Conservation (phyloP, 176 grass and related monocot genomes). For the Secale cereale region DNA sequence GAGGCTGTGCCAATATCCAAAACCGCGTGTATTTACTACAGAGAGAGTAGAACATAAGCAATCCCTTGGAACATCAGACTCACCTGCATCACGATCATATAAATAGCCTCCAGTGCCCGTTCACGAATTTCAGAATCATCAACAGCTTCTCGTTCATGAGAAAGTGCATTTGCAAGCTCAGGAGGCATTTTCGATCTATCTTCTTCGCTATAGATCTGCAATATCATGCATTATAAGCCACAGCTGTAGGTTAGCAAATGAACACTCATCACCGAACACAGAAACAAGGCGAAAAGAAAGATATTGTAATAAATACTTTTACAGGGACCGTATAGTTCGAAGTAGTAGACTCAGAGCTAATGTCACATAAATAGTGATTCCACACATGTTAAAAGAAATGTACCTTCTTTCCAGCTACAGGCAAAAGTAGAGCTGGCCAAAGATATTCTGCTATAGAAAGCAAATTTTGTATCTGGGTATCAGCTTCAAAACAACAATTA, state of each 20-base stretch:
- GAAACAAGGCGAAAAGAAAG: neutral
- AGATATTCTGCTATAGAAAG: constrained; percentile 88
- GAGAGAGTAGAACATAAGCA: neutral
- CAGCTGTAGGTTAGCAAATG: neutral
- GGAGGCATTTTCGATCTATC: constrained; percentile 88
- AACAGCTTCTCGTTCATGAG: constrained; percentile 79
- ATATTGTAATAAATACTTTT: neutral
- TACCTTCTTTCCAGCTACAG: constrained; percentile 94
- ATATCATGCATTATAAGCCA: constrained; percentile 2
- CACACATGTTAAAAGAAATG: neutral
- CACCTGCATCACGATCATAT: constrained; percentile 93
- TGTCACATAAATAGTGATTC: neutral
- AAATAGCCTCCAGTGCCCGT: constrained; percentile 80
- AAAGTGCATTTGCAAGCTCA: constrained; percentile 78
- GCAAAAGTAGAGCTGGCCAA: constrained; percentile 88
- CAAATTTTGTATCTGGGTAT: constrained; percentile 83
- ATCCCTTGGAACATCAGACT: neutral
- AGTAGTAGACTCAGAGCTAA: neutral
- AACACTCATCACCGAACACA: constrained; percentile 16
- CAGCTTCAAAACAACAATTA: constrained; percentile 98
- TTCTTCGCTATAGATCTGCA: constrained; percentile 79
- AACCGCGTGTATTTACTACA: neutral
- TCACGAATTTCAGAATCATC: constrained; percentile 91
- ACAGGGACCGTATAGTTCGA: neutral
- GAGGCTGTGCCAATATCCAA: neutral